phyloP scores from a whole-genome alignment of 2,329 filamentous ascomycete genomes.

The Trichophyton benhamiae region DNA sequence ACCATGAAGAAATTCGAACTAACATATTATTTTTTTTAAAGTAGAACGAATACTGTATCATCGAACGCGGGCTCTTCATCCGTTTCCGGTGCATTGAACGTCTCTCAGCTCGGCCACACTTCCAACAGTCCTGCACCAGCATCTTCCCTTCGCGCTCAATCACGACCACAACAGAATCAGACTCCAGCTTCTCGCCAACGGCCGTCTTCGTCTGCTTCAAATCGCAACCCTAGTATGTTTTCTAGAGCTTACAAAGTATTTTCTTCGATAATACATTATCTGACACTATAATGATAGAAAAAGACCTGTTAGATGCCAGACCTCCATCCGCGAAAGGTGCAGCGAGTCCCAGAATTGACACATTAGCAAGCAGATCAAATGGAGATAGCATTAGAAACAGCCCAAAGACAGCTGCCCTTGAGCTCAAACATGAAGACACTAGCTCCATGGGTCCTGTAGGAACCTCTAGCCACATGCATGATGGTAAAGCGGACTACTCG shows the following conservation, averaged over 20 bases:
- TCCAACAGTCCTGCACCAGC: slow-evolving; percentile 49
- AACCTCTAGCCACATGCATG: not conserved
- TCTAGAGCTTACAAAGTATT: slow-evolving; percentile 17
- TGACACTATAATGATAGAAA: slow-evolving; percentile 11
- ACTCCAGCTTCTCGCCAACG: slow-evolving; percentile 48
- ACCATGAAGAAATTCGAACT: not conserved
- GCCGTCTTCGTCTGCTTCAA: slow-evolving; percentile 49
- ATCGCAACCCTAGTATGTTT: slow-evolving; percentile 40
- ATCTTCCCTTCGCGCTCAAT: slow-evolving; percentile 47
- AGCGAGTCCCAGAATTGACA: slow-evolving; percentile 8
- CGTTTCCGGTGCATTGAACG: slow-evolving; percentile 61
- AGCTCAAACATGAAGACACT: slow-evolving; percentile 3
- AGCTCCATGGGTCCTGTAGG: not conserved
- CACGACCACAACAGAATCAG: slow-evolving; percentile 65
- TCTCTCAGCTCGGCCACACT: slow-evolving; percentile 46
- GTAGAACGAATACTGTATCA: slow-evolving; percentile 37
- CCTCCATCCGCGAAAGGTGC: slow-evolving; percentile 3
- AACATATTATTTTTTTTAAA: slow-evolving; percentile 8
- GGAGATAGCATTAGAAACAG: slow-evolving; percentile 18
- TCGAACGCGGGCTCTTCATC: slow-evolving; percentile 52
- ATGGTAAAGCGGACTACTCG: not conserved
- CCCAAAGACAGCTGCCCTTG: not conserved
- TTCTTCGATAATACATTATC: slow-evolving; percentile 3
- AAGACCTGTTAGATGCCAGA: slow-evolving; percentile 10
- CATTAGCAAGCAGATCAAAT: slow-evolving; percentile 18